Conservation (phyloP, 257 asterid species). For the Gentiana straminea region DNA sequence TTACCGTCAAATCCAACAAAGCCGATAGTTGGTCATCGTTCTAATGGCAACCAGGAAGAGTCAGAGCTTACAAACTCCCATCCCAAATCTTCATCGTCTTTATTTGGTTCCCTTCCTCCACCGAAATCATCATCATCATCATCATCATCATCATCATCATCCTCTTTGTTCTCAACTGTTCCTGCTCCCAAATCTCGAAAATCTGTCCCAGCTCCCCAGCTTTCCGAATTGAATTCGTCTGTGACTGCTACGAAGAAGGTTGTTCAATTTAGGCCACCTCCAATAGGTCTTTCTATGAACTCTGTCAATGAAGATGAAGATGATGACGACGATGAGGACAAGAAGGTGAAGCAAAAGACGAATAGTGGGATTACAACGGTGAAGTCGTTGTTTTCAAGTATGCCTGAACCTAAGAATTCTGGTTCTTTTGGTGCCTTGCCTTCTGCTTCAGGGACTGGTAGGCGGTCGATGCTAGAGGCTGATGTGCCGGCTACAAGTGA, state of each 20-base stretch:
- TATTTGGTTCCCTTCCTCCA: constrained; percentile 40
- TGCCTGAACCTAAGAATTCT: constrained; percentile 79
- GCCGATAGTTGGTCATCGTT: constrained; percentile 5
- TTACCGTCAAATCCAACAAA: constrained; percentile 12
- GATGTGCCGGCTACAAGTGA: constrained; percentile 23
- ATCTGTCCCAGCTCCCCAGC: constrained; percentile 5
- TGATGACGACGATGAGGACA: constrained; percentile 43
- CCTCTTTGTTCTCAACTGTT: constrained; percentile 31
- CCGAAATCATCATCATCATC: constrained; percentile 34
- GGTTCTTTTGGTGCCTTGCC: constrained; percentile 51
- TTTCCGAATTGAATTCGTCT: constrained; percentile 6
- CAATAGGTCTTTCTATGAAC: constrained; percentile 21
- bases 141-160: constrained; percentile 17
- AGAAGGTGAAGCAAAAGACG: constrained; percentile 37
- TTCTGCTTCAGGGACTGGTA: constrained; percentile 46
- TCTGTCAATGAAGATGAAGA: constrained; percentile 15
- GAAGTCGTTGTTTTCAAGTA: constrained; percentile 40
- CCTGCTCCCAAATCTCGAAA: constrained; percentile 20
- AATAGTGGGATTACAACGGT: constrained; percentile 32
- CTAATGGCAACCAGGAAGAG: neutral
- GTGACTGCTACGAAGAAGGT: constrained; percentile 33
- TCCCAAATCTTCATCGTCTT: constrained; percentile 32
- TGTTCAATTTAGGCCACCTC: constrained; percentile 81
- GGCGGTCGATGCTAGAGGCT: constrained; percentile 66
- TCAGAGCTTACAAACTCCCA: neutral